Conservation (phyloP, 2,329 filamentous ascomycete species). For the Aspergillus unguis region DNA sequence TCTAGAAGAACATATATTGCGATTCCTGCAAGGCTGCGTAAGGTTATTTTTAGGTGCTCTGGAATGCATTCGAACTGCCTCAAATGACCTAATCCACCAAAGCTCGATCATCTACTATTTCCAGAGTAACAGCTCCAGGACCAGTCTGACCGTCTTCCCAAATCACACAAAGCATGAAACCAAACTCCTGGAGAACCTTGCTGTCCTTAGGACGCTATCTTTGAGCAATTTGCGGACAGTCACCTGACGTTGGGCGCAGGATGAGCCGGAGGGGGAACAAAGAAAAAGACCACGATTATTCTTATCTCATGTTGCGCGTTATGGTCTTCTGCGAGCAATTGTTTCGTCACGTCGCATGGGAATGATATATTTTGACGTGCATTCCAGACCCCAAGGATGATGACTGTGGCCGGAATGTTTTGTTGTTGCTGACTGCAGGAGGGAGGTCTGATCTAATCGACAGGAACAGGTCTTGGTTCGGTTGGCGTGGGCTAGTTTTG, state of each 20-base stretch:
- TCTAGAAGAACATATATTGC: background rate
- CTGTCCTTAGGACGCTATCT: background rate
- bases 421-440: background rate
- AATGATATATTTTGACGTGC: background rate
- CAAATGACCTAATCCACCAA: background rate
- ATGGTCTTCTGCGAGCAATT: background rate
- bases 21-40: background rate
- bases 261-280: background rate
- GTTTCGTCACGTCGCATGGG: background rate
- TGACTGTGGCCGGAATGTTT: background rate
- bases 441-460: constrained; percentile 4
- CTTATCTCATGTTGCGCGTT: background rate
- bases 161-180: background rate
- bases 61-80: background rate
- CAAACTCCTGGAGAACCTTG: background rate
- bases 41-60: background rate
- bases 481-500: background rate
- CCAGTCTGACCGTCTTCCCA: background rate
- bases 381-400: background rate
- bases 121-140: background rate
- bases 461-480: background rate
- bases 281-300: background rate
- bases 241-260: constrained; percentile 1
- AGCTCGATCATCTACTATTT: background rate
- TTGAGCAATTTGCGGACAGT: background rate